These are phyloP conservation scores for Pythium brassicae DNA, from an alignment of 352 stramenopile species.

Conservation along the genomic window DNA sequence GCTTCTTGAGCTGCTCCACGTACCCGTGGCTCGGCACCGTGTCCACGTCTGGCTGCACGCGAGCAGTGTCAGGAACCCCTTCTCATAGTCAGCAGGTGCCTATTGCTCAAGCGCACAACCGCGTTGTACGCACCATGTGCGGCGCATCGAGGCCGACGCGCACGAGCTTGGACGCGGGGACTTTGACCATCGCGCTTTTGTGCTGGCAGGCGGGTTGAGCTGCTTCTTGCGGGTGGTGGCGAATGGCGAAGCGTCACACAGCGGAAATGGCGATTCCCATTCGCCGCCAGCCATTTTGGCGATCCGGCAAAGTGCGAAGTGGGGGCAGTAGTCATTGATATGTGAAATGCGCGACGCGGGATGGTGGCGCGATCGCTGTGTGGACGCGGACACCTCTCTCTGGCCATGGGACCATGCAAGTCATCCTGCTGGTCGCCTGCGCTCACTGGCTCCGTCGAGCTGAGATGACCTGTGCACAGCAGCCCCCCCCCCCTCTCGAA, in stretches of 20 bases:
- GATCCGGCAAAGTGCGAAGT: not conserved
- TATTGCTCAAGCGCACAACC: not conserved
- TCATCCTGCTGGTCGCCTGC: too few species aligned
- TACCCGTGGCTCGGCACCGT: constrained; percentile 71
- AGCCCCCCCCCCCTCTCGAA: too few species aligned
- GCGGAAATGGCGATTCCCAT: not conserved
- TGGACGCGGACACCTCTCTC: too few species aligned
- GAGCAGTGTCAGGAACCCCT: not conserved
- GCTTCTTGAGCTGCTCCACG: constrained; percentile 79
- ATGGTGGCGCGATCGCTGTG: not conserved
- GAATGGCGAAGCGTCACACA: constrained; percentile 5
- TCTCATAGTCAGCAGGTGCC: not conserved
- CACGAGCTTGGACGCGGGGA: constrained; percentile 60
- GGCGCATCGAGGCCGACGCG: constrained; percentile 69
- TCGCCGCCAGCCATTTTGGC: constrained; percentile 7
- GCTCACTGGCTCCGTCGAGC: too few species aligned
- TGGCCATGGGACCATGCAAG: too few species aligned
- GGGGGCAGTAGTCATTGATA: not conserved
- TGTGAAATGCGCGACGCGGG: not conserved
- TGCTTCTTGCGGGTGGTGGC: not conserved
- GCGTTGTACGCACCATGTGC: constrained; percentile 52
- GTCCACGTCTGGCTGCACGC: constrained; percentile 61
- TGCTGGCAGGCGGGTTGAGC: not conserved
- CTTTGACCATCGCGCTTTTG: constrained; percentile 48
- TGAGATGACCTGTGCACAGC: too few species aligned